phyloP scores from a whole-genome alignment of 495 filamentous ascomycete species.

The Xylaria bambusicola region DNA sequence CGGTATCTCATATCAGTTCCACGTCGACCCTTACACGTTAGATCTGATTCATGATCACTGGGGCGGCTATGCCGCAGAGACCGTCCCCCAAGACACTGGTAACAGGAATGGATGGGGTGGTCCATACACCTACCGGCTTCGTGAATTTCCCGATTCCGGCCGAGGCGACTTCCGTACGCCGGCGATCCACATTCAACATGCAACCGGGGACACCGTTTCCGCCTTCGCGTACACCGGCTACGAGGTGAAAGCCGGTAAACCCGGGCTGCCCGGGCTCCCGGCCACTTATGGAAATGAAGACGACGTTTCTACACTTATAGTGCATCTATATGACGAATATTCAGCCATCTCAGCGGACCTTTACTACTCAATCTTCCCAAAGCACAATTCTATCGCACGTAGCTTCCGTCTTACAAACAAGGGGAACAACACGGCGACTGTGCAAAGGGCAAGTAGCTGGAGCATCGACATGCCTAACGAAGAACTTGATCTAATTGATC shows the following conservation, averaged over 20 bases:
- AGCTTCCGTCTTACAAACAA: constrained; percentile 55
- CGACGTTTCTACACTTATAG: constrained; percentile 54
- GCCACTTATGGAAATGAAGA: constrained; percentile 50
- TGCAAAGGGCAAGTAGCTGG: constrained; percentile 54
- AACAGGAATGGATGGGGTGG: constrained; percentile 50
- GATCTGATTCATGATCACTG: constrained; percentile 57
- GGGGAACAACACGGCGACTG: constrained; percentile 44
- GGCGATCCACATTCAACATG: constrained; percentile 54
- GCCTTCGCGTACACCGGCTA: constrained; percentile 51
- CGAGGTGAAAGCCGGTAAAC: constrained; percentile 47
- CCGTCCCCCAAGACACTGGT: constrained; percentile 30
- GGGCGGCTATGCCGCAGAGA: constrained; percentile 48
- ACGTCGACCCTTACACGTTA: constrained; percentile 50
- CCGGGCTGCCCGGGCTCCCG: constrained; percentile 48
- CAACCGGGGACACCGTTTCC: constrained; percentile 52
- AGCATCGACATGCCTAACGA: constrained; percentile 56
- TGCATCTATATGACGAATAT: constrained; percentile 53
- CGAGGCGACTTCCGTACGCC: constrained; percentile 57
- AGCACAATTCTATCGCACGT: constrained; percentile 54
- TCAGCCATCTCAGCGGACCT: constrained; percentile 51
- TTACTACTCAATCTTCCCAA: constrained; percentile 57
- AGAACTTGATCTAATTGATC: constrained; percentile 55
- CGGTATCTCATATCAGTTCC: constrained; percentile 55
- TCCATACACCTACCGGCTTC: constrained; percentile 46
- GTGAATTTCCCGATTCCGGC: constrained; percentile 58